Evolutionary conservation across 352 stramenopile genomes (phyloP), one percentile per base, ranked within the genome.

Genomic region (Phytophthora colocasiae): DNA sequence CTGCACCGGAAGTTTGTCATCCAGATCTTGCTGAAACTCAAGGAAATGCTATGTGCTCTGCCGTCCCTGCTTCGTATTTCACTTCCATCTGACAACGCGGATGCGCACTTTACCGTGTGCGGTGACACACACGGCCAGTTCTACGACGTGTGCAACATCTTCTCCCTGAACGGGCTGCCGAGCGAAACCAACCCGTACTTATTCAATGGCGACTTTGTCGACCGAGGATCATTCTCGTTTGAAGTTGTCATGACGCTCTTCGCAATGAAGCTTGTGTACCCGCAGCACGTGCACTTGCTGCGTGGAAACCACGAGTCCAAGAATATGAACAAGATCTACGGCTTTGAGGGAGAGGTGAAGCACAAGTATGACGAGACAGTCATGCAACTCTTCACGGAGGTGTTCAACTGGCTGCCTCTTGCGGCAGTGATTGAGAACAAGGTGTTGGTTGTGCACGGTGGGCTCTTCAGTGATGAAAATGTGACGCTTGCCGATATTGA

Each of bases 281-380:
- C 97, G 3, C 72, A 92, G 31, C 87, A 95, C 55, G 87, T 99
- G 31, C 95, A 98, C 69, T 75, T 99, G 69, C 87, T 97, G 24
- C 81, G 98, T 52, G 97, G 97, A 9, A 99, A 99, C 82, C 97
- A 99, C 76, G 97, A 99, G 81, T 99, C 95, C 29, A 99, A 98
- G 80, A 99, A 99, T 78, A 99, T 99, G 97, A 99, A 99, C 86
- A 99, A 99, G 73, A 99, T 99, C 52, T 99, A 99, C 76, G 98
- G 98, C 19, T 99, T 99, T 70, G 97, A 99, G 63, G 98, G 98
- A 32, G 98, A 99, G 78, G 96, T 99, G 49, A 99, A 98, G 80
- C 94, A 98, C 81, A 99, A 99, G 78, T 99, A 99, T 81, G 97
- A 99, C 76, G 91, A 98, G 43, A 97, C 93, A n/a, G 97, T 99